Percentiles rank a stretch among this genome's conserved stretches.
Conservation (phyloP, 257 asterid genomes). For the Rubia yunnanensis region DNA sequence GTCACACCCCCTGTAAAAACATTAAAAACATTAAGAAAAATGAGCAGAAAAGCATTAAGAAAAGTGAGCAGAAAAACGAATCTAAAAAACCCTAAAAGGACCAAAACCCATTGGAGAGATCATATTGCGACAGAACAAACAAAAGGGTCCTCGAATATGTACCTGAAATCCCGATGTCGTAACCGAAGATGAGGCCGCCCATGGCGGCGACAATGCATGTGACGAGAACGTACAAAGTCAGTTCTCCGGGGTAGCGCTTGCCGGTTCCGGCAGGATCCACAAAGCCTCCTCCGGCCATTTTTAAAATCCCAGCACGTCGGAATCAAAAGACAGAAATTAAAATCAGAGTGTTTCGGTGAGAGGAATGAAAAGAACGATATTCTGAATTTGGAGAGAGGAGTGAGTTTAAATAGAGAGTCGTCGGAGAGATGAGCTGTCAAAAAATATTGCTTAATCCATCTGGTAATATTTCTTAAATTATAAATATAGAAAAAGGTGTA, state of each 20-base stretch:
- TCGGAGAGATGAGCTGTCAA: constrained; percentile 31
- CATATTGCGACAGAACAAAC: not conserved
- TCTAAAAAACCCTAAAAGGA: not conserved
- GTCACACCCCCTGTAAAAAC: constrained; percentile 72
- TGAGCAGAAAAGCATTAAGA: too few species aligned
- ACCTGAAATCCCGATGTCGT: constrained; percentile 90
- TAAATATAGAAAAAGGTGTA: not conserved
- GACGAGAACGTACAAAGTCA: constrained; percentile 48
- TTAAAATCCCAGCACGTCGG: not conserved
- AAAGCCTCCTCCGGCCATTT: constrained; percentile 85
- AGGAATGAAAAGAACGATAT: not conserved
- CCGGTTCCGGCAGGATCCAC: constrained; percentile 32
- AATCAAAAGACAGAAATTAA: not conserved
- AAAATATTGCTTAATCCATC: not conserved
- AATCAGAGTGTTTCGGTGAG: not conserved
- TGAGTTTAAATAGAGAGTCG: constrained; percentile 25
- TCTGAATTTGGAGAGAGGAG: not conserved
- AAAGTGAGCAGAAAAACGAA: not conserved
- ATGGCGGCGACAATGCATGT: constrained; percentile 88
- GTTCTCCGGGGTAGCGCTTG: constrained; percentile 64
- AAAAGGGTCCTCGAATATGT: not conserved
- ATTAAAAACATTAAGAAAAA: not conserved
- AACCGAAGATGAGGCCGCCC: constrained; percentile 91
- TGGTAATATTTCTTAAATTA: not conserved
- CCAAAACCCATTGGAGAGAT: not conserved